Percentiles rank a stretch among this genome's conserved stretches.
Evolutionary conservation across 148 eudicot species (phyloP).

Genomic region (Dianthus caryophyllus): DNA sequence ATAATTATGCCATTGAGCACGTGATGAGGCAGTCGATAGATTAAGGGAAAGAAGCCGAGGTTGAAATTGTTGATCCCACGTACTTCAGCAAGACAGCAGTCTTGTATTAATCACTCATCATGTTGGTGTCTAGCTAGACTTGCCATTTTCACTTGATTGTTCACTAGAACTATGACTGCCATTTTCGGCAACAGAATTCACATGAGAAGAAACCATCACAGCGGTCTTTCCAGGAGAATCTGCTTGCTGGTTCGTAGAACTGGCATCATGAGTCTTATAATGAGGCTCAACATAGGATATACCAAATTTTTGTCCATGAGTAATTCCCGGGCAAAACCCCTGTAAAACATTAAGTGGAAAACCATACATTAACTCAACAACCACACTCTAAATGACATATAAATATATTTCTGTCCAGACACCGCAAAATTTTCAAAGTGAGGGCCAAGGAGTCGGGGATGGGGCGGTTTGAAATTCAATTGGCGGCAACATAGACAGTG

Average conservation of each 20-base stretch:
- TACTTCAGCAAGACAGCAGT: neutral
- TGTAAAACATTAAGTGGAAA: constrained; percentile 23
- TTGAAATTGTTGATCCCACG: neutral
- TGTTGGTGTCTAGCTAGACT: neutral
- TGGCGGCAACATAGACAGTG: no score
- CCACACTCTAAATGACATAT: neutral
- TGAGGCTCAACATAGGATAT: constrained; percentile 46
- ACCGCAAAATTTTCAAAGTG: no score
- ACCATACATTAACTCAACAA: neutral
- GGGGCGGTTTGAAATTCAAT: no score
- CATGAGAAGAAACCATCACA: constrained; percentile 32
- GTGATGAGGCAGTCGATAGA: neutral
- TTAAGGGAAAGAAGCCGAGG: neutral
- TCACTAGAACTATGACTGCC: constrained; percentile 12
- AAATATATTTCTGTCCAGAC: neutral
- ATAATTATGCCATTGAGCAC: neutral
- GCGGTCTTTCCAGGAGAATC: constrained; percentile 27
- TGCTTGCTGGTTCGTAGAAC: constrained; percentile 29
- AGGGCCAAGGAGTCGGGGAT: no score
- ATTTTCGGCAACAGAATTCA: constrained; percentile 23
- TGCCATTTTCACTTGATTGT: constrained; percentile 22
- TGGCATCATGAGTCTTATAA: constrained; percentile 26
- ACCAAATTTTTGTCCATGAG: constrained; percentile 72
- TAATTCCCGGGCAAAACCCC: constrained; percentile 86
- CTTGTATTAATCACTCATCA: no score